Percentiles rank a stretch among this genome's conserved stretches.
Evolutionary conservation across 2,329 filamentous ascomycete species (phyloP).

Genomic region (Colletotrichum sansevieriae): DNA sequence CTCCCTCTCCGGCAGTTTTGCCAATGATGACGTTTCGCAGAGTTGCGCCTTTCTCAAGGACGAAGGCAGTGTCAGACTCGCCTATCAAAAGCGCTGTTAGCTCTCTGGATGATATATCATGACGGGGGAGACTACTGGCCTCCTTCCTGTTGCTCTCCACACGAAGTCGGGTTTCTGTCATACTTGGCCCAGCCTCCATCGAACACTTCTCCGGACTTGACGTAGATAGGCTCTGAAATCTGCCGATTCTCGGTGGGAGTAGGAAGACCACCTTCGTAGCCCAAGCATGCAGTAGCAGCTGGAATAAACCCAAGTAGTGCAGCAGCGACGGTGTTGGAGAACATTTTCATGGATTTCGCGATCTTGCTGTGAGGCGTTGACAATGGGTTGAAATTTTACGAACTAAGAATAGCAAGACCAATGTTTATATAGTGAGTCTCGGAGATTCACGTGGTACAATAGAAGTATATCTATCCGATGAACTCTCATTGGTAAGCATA

Average conservation of each 20-base stretch:
- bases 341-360: not conserved
- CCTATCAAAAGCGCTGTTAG: constrained; percentile 40
- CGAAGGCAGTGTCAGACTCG: constrained; percentile 58
- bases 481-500: not conserved
- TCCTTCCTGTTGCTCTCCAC: constrained; percentile 56
- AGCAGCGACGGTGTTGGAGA: not conserved
- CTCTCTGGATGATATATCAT: no score
- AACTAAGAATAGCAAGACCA: not conserved
- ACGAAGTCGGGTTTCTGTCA: constrained; percentile 53
- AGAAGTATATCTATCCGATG: no score
- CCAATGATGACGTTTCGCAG: constrained; percentile 63
- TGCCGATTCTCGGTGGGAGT: constrained; percentile 46
- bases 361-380: no score
- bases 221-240: constrained; percentile 49
- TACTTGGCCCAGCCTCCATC: constrained; percentile 50
- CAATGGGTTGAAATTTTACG: not conserved
- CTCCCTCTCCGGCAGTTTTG: constrained; percentile 46
- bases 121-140: constrained; percentile 8
- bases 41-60: constrained; percentile 56
- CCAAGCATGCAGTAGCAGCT: constrained; percentile 45
- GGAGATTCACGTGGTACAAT: not conserved
- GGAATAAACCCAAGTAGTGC: constrained; percentile 3
- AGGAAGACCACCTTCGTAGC: constrained; percentile 49
- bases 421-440: not conserved
- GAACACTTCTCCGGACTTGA: constrained; percentile 47